Evolutionary conservation across 345 rosid species (phyloP).

Genomic region (sweet orange (Citrus sinensis)): DVS_A1.0 CM039161.1:3179001-3179500

Average conservation of each 20-base stretch:
- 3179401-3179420: too few species aligned
- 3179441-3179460: too few species aligned
- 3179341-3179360: neutral
- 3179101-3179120: neutral
- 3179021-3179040: neutral
- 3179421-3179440: too few species aligned
- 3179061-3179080: neutral
- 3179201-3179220: neutral
- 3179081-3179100: neutral
- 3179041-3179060: neutral
- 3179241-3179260: neutral
- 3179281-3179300: neutral
- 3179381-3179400: neutral
- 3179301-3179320: neutral
- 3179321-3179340: neutral
- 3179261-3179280: neutral
- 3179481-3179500: too few species aligned
- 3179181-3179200: neutral
- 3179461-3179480: too few species aligned
- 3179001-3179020: slow-evolving; percentile 26
- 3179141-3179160: neutral
- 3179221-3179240: neutral
- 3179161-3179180: neutral
- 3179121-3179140: neutral
- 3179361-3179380: neutral